A percentile compares a stretch with the other conserved stretches of the same genome.
phyloP scores from a whole-genome alignment of 2,329 filamentous ascomycete species.

The Calonectria pauciramosa region DNA sequence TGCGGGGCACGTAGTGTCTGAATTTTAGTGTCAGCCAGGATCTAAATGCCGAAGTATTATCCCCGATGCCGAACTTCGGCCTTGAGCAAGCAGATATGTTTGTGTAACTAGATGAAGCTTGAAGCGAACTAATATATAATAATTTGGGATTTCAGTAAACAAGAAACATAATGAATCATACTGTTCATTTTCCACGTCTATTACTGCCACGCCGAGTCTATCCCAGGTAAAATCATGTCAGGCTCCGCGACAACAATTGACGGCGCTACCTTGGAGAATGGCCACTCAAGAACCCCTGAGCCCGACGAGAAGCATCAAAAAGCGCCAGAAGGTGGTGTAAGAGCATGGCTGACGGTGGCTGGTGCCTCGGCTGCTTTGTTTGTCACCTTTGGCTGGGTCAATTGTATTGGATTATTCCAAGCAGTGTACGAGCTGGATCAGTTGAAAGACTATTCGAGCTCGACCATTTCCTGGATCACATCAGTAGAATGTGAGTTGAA shows the following conservation, averaged over 20 bases:
- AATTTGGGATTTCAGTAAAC: too few species aligned
- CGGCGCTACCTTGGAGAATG: conserved; percentile 32
- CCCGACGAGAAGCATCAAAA: not conserved
- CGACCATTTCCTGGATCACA: conserved; percentile 65
- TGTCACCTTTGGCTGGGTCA: conserved; percentile 44
- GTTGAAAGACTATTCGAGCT: conserved; percentile 57
- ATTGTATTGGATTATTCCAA: conserved; percentile 61
- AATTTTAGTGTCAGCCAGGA: not conserved
- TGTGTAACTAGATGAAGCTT: not conserved
- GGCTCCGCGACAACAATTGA: conserved; percentile 17
- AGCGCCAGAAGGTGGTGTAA: conserved; percentile 26
- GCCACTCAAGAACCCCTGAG: not conserved
- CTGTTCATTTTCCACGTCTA: not conserved
- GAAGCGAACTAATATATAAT: not conserved
- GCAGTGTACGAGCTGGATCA: conserved; percentile 61
- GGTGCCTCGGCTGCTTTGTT: conserved; percentile 39
- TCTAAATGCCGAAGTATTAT: conserved; percentile 19
- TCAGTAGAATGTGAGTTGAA: conserved; percentile 54
- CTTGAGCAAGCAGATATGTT: not conserved
- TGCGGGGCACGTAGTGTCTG: too few species aligned
- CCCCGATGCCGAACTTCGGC: conserved; percentile 32
- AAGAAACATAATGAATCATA: not conserved
- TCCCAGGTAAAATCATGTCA: conserved; percentile 5
- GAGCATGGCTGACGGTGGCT: conserved; percentile 34
- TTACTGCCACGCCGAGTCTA: not conserved